Base-by-base conservation (phyloP, 2,329 filamentous ascomycete genomes). In the Eurotiales sp. region DNA sequence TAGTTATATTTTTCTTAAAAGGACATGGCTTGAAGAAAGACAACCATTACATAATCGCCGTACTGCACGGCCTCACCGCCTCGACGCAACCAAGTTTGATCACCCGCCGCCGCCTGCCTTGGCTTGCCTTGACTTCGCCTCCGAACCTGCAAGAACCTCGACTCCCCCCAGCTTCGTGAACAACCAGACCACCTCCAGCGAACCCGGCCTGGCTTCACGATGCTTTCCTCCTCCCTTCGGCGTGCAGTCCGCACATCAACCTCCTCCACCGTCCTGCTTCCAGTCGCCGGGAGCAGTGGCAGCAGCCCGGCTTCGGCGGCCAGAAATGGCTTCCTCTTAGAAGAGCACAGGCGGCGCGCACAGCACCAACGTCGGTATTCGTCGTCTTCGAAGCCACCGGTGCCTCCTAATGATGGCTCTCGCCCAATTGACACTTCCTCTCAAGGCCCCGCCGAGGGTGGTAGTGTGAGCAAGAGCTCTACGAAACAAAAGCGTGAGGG, bases 361-460 rank as follows among this genome's bases (percentile, higher is more conserved):
- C 45, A 66, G 51, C 72, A 74, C 58, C 73, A 75, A 58, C 69
- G 72, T 55, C 69, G 73, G 51, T 74, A 75, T 63, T 76, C 73
- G 39, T 76, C 73, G 30, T 76, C 73, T 30, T 76, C 73, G n/a
- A 76, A 76, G 56, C 73, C 70, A 27, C 71, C 71, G 15, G 65
- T 70, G 36, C 71, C 70, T 29, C 71, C 73, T 3, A 76, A 72
- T 54, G 72, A 76, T 65, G 72, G 73, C 44, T 70, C 72, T 14
- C 64, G 66, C 40, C 64, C 63, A 17, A 60, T 73, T 53, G 70
- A 73, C 60, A 59, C 70, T 11, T 69, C 34, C 3, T 37, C 34
- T 5, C 66, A 68, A 50, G 61, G 68, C 39, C 67, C 68, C 19
- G 58, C 68, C 8, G 72, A 72, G 56, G 61, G 63, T 29, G 17